Evolutionary conservation across 1,284 basidiomycete genomes (phyloP).

Genomic region (Austropuccinia psidii): DNA sequence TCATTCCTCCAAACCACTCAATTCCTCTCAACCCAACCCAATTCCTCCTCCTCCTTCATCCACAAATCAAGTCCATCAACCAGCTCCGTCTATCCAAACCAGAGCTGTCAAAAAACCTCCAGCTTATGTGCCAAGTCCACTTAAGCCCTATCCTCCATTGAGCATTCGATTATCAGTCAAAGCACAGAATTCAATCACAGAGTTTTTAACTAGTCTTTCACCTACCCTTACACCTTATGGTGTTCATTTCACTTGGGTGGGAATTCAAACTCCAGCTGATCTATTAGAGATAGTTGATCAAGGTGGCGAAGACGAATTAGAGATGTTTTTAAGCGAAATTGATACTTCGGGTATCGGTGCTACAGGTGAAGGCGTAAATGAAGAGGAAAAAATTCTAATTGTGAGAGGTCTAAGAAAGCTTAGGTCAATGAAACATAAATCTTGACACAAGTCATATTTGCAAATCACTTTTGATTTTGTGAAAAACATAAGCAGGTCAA

Average conservation of each 20-base stretch:
- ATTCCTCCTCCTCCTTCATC: background rate
- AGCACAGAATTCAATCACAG: slow-evolving; percentile 13
- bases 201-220: slow-evolving; percentile 8
- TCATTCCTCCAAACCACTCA: background rate
- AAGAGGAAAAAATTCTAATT: slow-evolving; percentile 18
- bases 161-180: slow-evolving; percentile 10
- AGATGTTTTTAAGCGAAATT: slow-evolving; percentile 13
- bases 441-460: background rate
- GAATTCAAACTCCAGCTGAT: slow-evolving; percentile 5
- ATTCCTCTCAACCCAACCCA: background rate
- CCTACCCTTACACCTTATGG: slow-evolving; percentile 11
- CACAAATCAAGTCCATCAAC: background rate
- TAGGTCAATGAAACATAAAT: background rate
- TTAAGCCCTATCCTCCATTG: background rate
- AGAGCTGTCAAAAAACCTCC: no score
- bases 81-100: background rate
- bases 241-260: slow-evolving; percentile 17
- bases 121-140: no score
- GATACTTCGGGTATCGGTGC: slow-evolving; percentile 22
- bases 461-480: no score
- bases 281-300: background rate
- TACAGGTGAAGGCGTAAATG: slow-evolving; percentile 21
- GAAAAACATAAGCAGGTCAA: no score
- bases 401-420: slow-evolving; percentile 19
- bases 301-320: slow-evolving; percentile 15